Base-by-base conservation (phyloP, 2,329 filamentous ascomycete genomes). In the Calonectria henricotiae region DNA sequence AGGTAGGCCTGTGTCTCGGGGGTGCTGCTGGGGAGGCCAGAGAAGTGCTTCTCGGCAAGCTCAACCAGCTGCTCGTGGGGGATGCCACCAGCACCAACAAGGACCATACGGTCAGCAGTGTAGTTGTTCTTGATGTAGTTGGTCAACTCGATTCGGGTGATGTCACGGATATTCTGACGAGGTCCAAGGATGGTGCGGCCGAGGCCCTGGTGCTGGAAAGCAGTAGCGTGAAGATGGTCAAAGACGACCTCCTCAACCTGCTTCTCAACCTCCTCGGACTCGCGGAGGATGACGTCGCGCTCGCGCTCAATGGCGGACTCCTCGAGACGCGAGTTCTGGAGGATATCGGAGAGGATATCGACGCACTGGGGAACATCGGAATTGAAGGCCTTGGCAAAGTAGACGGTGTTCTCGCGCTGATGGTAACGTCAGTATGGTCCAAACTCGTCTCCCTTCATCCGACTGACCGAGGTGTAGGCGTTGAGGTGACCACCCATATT, bases 121-220 rank as follows among this genome's bases (percentile, higher is more conserved):
- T 99, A 99, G 91, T 99, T 99, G 87, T 91, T 96, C 90, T 97
- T 98, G 90, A 99, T 98, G 88, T 99, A 99, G 88, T 93, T 93
- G 84, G 89, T 87, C 78, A 99, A 90, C 85, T 99, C 96, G 80
- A 94, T 91, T 80, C 95, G 93, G 85, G 93, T 92, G 86, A 99
- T 99, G 85, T 93, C 95, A 84, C 95, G 91, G 85, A 99, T 99
- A 90, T 99, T 99, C 89, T 99, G 92, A 86, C 95, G 95, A 78
- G 96, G 96, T 77, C 96, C 96, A 75, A 99, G 91, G 84, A 99
- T 99, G 79, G 96, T 99, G 83, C 96, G 95, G 85, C 96, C 96
- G 71, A 99, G 91, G 73, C 96, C 93, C 88, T 99, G 96, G 83
- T 92, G 89, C 88, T 98, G 95, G 91, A 94, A 99, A 80, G 96